Evolutionary conservation across 441 rosid species (phyloP), one percentile per base, ranked within the genome.

Genomic region (Flueggea neowawraea): DNA sequence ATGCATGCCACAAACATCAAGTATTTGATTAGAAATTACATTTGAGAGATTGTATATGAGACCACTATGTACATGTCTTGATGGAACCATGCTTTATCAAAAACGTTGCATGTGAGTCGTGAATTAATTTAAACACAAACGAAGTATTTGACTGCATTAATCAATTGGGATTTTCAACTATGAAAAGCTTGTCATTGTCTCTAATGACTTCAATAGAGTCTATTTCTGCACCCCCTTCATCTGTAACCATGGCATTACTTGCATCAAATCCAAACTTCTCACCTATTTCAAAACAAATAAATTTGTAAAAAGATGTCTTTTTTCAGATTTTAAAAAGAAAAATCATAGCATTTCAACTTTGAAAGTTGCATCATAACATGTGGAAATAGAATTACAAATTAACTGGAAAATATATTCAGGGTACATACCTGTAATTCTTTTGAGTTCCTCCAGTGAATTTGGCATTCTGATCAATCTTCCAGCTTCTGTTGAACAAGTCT

Each of bases 131-230:
- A 2, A 22, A 22, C 28, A 22, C 28, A 22, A 0, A 22, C 28
- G 2, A 22, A 22, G 28, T 22, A 22, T 22, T 22, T 22, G 28
- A 22, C 28, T 22, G 28, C 28, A 22, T 22, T 22, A 22, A 22
- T 22, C 28, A 22, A 22, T 22, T 71, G 52, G 70, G 52, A 63
- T 71, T 64, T 52, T 86, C 92, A 58, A 84, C 71, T 51, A 90
- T 62, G 78, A 80, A 93, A 41, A 90, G 79, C 77, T 86, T 93
- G 62, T 93, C 98, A 47, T 82, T 77, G 63, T 93, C 97, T 80
- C 98, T 79, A 66, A 93, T 85, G 61, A 93, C 95, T 73, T 93
- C 93, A 64, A 82, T 75, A 53, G 79, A 80, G 66, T 93, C 97
- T 50, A 93, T 80, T 76, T 90, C 96, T 16, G 93, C 71, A 47